Evolutionary conservation across 306 rosid species (phyloP), one percentile per base, ranked within the genome.

Genomic region (Coriaria nepalensis): DNA sequence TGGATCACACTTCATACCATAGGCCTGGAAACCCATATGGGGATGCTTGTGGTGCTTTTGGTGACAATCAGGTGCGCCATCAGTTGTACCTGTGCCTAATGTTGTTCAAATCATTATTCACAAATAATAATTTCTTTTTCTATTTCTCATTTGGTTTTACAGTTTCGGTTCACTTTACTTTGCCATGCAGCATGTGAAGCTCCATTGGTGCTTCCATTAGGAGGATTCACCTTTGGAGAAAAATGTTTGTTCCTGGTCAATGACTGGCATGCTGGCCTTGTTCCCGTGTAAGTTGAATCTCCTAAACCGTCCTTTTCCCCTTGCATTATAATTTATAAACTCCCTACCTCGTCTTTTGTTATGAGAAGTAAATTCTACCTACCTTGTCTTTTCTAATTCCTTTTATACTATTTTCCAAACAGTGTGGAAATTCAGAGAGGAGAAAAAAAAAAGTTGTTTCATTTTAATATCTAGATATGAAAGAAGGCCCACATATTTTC

Each of bases 261-360:
- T 57, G 96, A 86, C 71, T 86, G 96, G 96, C 96, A 86, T 73
- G 94, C 96, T 43, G 76, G 96, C 65, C 80, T 86, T 39, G 96
- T 86, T 40, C 77, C 96, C 46, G 68, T 79, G 96, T 86, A 79
- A 55, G 92, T 50, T 44, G 14, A 10, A 45, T 47, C 55, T 49
- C 13, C 50, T 38, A 55, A 11, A 57, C 42, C 12, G 39, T 63
- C 32, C 40, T 2, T 40, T 34, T 42, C 11, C 32, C 32, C 4
- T 7, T 7, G 32, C 9, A 34, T 14, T 44, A 11, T 11, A 5
- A 8, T 11, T 40, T 15, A 32, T 15, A 44, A 49, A 34, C 55
- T 41, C 32, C 39, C 45, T 43, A 34, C 55, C 14, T 15, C 8
- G 10, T n/a, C 34, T 5, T 7, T 57, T 12, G n/a, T 13, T 20